These are phyloP conservation scores for Inonotus obliquus DNA, from an alignment of 1,284 basidiomycete genomes.

Conservation along the genomic window DNA sequence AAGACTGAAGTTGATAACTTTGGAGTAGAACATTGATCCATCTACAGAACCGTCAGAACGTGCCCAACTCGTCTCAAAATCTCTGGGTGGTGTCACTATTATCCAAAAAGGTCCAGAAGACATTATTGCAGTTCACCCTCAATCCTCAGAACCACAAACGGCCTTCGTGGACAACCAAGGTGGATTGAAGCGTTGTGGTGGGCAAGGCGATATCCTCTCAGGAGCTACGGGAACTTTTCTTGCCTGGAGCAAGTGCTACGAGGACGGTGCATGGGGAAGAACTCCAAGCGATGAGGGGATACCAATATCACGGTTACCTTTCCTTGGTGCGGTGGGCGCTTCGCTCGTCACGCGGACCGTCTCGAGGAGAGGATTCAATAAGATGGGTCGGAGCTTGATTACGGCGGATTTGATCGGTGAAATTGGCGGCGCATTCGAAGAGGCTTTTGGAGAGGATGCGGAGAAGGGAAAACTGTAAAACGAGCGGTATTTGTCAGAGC, in stretches of 20 bases:
- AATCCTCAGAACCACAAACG: slow-evolving; percentile 43
- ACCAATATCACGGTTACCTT: slow-evolving; percentile 61
- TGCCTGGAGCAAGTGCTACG: slow-evolving; percentile 93
- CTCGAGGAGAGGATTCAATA: slow-evolving; percentile 70
- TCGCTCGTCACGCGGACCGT: slow-evolving; percentile 85
- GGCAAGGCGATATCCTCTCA: slow-evolving; percentile 92
- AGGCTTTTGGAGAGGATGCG: slow-evolving; percentile 59
- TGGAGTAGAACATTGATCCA: slow-evolving; percentile 46
- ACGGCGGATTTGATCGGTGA: slow-evolving; percentile 87
- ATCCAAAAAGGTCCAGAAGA: slow-evolving; percentile 87
- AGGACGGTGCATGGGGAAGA: slow-evolving; percentile 69
- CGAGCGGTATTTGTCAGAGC: not conserved
- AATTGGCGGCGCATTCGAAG: slow-evolving; percentile 68
- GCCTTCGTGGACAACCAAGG: slow-evolving; percentile 69
- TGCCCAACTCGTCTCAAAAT: slow-evolving; percentile 61
- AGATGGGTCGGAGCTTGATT: slow-evolving; percentile 78
- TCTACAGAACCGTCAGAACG: slow-evolving; percentile 42
- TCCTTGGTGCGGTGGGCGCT: slow-evolving; percentile 85
- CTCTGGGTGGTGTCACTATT: slow-evolving; percentile 84
- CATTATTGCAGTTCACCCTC: slow-evolving; percentile 63
- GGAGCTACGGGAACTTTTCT: slow-evolving; percentile 86
- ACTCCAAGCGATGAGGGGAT: slow-evolving; percentile 42
- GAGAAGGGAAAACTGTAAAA: slow-evolving; percentile 25
- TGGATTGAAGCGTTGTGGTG: slow-evolving; percentile 89
- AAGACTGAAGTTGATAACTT: not conserved